These are phyloP conservation scores for Apiotrichum mycotoxinovorans DNA, from an alignment of 1,284 basidiomycete genomes.

Conservation along the genomic window DNA sequence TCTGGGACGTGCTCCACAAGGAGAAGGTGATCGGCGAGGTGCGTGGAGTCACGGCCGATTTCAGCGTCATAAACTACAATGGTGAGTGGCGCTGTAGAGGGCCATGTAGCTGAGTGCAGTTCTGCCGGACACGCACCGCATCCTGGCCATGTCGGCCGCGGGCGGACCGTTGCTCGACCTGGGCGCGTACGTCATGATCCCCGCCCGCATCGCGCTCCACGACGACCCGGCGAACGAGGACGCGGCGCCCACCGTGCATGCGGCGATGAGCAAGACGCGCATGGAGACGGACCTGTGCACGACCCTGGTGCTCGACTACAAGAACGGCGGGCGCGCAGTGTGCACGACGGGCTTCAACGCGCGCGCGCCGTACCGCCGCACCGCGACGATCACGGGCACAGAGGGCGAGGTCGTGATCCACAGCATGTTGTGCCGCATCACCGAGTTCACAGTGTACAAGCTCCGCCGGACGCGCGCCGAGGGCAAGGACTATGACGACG, in stretches of 20 bases:
- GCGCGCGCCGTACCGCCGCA: conserved; percentile 5
- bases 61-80: conserved; percentile 12
- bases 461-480: background rate
- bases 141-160: conserved; percentile 50
- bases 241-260: conserved; percentile 33
- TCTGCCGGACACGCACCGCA: conserved; percentile 39
- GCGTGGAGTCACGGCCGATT: conserved; percentile 25
- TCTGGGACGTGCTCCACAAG: conserved; percentile 41
- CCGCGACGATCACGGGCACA: conserved; percentile 10
- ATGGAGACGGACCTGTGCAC: conserved; percentile 47
- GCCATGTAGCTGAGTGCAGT: background rate
- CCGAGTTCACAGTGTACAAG: conserved; percentile 7
- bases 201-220: conserved; percentile 13
- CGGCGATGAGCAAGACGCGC: conserved; percentile 37
- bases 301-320: conserved; percentile 41
- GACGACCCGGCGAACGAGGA: conserved; percentile 38
- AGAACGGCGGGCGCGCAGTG: conserved; percentile 30
- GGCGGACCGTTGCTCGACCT: conserved; percentile 54
- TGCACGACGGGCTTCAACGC: conserved; percentile 8
- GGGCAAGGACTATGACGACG: background rate
- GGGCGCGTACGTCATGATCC: conserved; percentile 44
- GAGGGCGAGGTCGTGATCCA: conserved; percentile 14
- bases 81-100: background rate
- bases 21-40: conserved; percentile 47
- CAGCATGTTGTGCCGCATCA: conserved; percentile 7